Evolutionary conservation across 2,329 filamentous ascomycete genomes (phyloP).

Genomic region (Penicillium occitanis): DNA sequence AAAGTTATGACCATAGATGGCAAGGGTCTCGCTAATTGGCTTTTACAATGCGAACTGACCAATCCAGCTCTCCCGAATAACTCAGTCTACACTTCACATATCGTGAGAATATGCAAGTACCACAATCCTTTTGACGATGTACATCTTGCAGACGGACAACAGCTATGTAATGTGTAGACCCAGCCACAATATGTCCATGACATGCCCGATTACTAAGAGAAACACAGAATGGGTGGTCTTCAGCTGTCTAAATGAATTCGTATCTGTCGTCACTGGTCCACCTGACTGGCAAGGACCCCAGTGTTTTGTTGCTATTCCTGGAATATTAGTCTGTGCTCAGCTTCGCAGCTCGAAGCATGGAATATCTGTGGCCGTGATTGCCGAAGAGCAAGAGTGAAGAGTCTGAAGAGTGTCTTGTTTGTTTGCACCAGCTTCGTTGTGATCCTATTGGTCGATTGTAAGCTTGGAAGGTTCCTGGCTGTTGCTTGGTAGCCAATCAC

Average conservation of each 20-base stretch:
- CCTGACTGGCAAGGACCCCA: not conserved
- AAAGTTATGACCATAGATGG: not conserved
- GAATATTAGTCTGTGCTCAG: not conserved
- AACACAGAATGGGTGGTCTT: not conserved
- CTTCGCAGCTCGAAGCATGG: not conserved
- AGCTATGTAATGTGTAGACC: not conserved
- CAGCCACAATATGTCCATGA: not conserved
- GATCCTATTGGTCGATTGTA: not conserved
- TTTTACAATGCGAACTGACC: not conserved
- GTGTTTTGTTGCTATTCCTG: not conserved
- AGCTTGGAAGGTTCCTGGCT: not conserved
- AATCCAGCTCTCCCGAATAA: not conserved
- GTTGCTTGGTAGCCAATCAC: not conserved
- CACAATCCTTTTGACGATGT: not conserved
- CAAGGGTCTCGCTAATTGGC: not conserved
- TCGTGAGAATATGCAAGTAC: not conserved
- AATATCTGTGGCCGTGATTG: not conserved
- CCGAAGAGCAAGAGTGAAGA: no score
- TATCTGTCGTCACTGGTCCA: not conserved
- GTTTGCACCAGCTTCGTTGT: not conserved
- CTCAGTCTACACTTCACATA: not conserved
- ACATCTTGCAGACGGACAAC: not conserved
- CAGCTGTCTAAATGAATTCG: not conserved
- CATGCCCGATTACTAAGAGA: not conserved
- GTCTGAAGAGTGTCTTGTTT: not conserved